Evolutionary conservation across 2,329 filamentous ascomycete genomes (phyloP), one percentile per base, ranked within the genome.

Genomic region (Venturia oleaginea): DNA sequence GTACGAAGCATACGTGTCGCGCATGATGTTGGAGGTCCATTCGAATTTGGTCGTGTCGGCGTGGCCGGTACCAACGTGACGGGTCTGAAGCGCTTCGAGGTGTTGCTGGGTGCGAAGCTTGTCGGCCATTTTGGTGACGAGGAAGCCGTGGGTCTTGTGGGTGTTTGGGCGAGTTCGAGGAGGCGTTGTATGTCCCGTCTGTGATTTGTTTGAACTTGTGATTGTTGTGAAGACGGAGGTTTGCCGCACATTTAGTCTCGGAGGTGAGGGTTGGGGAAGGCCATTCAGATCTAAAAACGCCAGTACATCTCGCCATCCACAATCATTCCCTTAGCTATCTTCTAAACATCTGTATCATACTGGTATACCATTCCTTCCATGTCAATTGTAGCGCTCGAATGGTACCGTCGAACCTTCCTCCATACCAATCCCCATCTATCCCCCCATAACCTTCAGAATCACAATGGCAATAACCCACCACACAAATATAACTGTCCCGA

Each of bases 101-200:
- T 99, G 94, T 78, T 99, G 94, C 71, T 96, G 91, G 11, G 91
- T 94, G 74, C 94, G 92, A 69, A 99, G 89, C 80, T 99, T 99
- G 81, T 99, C 94, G 77, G 94, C 94, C 94, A 59, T 59, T 6
- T 22, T 65, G 19, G 22, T 42, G 10, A 32, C 8, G 15, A 38
- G 24, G 24, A 15, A 32, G 8, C 27, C 7, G 11, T 24, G 40
- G 6, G 15, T 15, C n/a, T 27, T 27, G 11, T 46, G 57, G 10
- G 15, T 22, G n/a, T 1, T 40, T 42, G 5, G 55, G 1, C 8
- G 27, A 17, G 13, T 15, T 48, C 27, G 42, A 1, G 54, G 55
- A 19, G 15, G 27, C n/a, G 27, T 32, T 62, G 34, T 32, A n/a
- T 32, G 57, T 54, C 19, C 4, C 27, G 59, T 38, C 40, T 5